Percentiles rank a stretch among this genome's conserved stretches.
Evolutionary conservation across 2,329 filamentous ascomycete genomes (phyloP).

Genomic region (Cadophora luteo-olivacea): DNA sequence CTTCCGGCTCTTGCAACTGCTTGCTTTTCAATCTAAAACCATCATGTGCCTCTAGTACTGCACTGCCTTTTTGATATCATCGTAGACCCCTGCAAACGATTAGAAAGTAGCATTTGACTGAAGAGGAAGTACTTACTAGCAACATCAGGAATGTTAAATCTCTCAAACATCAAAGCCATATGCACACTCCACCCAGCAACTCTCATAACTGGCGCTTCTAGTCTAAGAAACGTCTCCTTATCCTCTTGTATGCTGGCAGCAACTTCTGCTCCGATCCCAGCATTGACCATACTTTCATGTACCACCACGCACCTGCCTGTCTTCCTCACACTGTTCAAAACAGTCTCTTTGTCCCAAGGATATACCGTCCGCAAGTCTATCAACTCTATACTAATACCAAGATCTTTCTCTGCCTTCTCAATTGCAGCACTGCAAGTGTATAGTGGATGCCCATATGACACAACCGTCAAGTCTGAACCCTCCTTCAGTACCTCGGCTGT

Average conservation of each 20-base stretch:
- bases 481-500: conserved; percentile 72
- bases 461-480: conserved; percentile 70
- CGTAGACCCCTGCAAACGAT: conserved; percentile 43
- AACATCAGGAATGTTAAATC: conserved; percentile 72
- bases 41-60: conserved; percentile 36
- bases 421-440: conserved; percentile 73
- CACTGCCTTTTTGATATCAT: conserved; percentile 44
- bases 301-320: conserved; percentile 74
- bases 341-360: conserved; percentile 73
- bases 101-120: conserved; percentile 22
- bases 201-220: conserved; percentile 74
- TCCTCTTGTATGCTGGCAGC: conserved; percentile 73
- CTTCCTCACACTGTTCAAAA: conserved; percentile 71
- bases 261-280: conserved; percentile 74
- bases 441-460: conserved; percentile 75
- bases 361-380: conserved; percentile 76
- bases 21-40: not conserved
- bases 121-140: conserved; percentile 59
- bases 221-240: conserved; percentile 64
- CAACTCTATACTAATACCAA: conserved; percentile 70
- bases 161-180: conserved; percentile 69
- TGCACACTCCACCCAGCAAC: conserved; percentile 75
- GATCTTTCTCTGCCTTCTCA: conserved; percentile 68
- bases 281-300: conserved; percentile 78
- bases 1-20: not conserved